Percentiles rank a stretch among this genome's conserved stretches.
Conservation (phyloP, 169 alveolate species). For the Cryptosporidium xiaoi region DNA sequence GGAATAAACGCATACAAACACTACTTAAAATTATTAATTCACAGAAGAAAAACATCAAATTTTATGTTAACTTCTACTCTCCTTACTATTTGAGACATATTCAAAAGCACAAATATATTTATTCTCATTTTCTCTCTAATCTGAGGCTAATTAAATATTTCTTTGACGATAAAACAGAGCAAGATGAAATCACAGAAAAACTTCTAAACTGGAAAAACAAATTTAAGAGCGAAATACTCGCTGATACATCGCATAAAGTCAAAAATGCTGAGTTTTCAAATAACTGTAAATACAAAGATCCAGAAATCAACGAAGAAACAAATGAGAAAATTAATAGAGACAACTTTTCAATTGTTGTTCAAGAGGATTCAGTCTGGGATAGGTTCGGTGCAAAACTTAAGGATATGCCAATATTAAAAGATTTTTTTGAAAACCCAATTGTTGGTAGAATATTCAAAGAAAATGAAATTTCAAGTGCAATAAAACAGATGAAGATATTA, state of each 20-base stretch:
- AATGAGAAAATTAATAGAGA: not conserved
- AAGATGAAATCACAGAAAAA: not conserved
- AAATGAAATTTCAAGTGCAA: slow-evolving; percentile 87
- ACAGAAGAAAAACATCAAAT: not conserved
- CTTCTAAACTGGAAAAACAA: slow-evolving; percentile 10
- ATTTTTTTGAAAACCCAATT: slow-evolving; percentile 87
- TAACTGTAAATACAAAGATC: not conserved
- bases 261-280: not conserved
- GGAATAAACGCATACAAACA: too few relatives aligned
- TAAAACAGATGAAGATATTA: slow-evolving; percentile 87
- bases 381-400: slow-evolving; percentile 86
- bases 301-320: not conserved
- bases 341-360: slow-evolving; percentile 79
- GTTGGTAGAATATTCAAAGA: slow-evolving; percentile 87
- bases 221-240: too few relatives aligned
- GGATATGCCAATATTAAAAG: slow-evolving; percentile 89
- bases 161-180: slow-evolving; percentile 10
- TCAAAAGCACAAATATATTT: not conserved
- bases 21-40: too few relatives aligned
- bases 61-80: not conserved
- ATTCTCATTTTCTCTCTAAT: not conserved
- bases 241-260: too few relatives aligned
- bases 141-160: slow-evolving; percentile 11
- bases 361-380: slow-evolving; percentile 86
- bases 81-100: not conserved